Evolutionary conservation across 2,329 filamentous ascomycete species (phyloP), one percentile per base, ranked within the genome.

Genomic region (Podosphaera fusca): DNA sequence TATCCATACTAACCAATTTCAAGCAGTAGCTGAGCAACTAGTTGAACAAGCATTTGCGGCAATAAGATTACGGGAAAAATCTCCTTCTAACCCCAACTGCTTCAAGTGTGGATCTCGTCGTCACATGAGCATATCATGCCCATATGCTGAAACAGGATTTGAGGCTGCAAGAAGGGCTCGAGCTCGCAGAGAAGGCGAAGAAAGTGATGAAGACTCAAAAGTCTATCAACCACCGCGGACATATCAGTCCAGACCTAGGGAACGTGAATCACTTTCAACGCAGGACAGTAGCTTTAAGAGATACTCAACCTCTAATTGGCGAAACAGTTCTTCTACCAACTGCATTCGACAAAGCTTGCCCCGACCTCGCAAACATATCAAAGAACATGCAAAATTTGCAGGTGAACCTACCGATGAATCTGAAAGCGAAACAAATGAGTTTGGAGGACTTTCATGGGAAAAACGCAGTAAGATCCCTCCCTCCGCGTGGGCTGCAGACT

Each of bases 391-490:
- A 21, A 21, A 21, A 21, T 21, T 21, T 21, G 21, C 21, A 21
- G 21, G 21, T 21, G 21, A 21, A 21, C 21, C 21, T 21, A 21
- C 21, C 21, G 21, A 21, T 21, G 21, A 21, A 21, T 21, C 21
- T 21, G 21, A 21, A 21, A 21, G 21, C 21, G 21, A 21, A 21
- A 21, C 21, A 21, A 21, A 21, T 21, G 21, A 21, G 21, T 21
- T 21, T 21, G 21, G 49, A 33, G 49, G 49, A 29, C 29, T 52
- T 52, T 52, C 49, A n/a, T 54, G 51, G 51, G 12, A 54, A 54
- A 54, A 54, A 21, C 31, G 34, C 5, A 54, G 51, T 54, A 54
- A 54, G 51, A 54, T 54, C 40, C 51, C 51, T 36, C 33, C 51
- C 29, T 54, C 51, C 3, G 51, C 51, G 38, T 54, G 51, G 51